phyloP scores from a whole-genome alignment of 257 asterid genomes.

The Solanum chiquidenum region DNA sequence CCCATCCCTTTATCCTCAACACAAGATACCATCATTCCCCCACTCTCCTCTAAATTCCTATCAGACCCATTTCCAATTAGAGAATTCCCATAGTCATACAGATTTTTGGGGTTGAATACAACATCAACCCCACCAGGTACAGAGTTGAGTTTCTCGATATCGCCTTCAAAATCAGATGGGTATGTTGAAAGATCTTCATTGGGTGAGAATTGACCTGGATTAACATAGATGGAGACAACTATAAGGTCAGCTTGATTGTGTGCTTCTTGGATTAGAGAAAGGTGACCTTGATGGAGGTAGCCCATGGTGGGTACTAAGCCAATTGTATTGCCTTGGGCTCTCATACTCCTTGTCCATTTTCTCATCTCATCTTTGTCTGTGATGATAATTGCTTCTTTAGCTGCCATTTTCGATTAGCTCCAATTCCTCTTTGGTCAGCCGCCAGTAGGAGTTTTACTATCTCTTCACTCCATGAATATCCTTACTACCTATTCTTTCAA shows the following conservation, averaged over 20 bases:
- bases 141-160: conserved; percentile 43
- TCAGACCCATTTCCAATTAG: background rate
- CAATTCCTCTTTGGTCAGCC: background rate
- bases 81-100: conserved; percentile 51
- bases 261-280: conserved; percentile 60
- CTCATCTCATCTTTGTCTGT: conserved; percentile 60
- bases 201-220: conserved; percentile 92
- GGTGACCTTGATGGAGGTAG: conserved; percentile 85
- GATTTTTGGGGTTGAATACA: conserved; percentile 63
- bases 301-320: conserved; percentile 97
- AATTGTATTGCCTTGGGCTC: conserved; percentile 50
- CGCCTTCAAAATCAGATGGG: conserved; percentile 83
- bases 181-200: conserved; percentile 86
- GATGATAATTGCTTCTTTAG: conserved; percentile 46
- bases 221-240: conserved; percentile 77
- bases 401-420: conserved; percentile 19
- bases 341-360: conserved; percentile 60
- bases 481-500: no score
- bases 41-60: background rate
- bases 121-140: conserved; percentile 63
- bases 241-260: conserved; percentile 38
- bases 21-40: conserved; percentile 40
- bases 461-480: background rate
- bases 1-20: conserved; percentile 57
- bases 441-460: background rate